Evolutionary conservation across 1,139 yeast genomes (phyloP).

Genomic region (Pichia sp.): DNA sequence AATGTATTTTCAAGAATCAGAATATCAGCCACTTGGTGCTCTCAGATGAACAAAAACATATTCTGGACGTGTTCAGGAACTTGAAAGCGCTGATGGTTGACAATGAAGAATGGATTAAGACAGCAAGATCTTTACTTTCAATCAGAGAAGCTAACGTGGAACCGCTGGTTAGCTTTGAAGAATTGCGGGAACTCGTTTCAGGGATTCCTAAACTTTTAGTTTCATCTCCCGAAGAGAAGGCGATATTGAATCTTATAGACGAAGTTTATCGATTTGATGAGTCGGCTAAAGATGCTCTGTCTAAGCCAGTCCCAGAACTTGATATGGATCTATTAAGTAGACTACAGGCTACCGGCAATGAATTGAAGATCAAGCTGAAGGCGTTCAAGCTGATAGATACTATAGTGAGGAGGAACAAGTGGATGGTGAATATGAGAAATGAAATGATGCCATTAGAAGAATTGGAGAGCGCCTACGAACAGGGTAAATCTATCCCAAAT

Average conservation of each 20-base stretch:
- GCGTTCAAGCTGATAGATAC: slow-evolving; percentile 43
- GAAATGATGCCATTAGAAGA: slow-evolving; percentile 3
- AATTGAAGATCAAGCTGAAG: slow-evolving; percentile 51
- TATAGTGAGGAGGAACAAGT: slow-evolving; percentile 40
- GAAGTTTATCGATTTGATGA: slow-evolving; percentile 51
- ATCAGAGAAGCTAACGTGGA: slow-evolving; percentile 39
- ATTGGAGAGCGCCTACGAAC: slow-evolving; percentile 15
- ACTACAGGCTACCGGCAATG: slow-evolving; percentile 37
- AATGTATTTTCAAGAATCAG: slow-evolving; percentile 33
- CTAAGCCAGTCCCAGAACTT: slow-evolving; percentile 24
- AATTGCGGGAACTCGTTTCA: slow-evolving; percentile 34
- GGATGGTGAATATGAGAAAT: slow-evolving; percentile 32
- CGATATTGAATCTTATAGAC: slow-evolving; percentile 43
- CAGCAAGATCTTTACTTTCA: slow-evolving; percentile 48
- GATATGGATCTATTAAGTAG: slow-evolving; percentile 36
- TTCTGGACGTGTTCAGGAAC: slow-evolving; percentile 25
- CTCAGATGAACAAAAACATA: slow-evolving; percentile 2
- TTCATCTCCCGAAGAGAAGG: slow-evolving; percentile 53
- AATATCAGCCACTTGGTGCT: slow-evolving; percentile 1
- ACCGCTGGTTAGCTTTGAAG: slow-evolving; percentile 9
- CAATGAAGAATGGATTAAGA: slow-evolving; percentile 47
- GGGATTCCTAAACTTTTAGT: slow-evolving; percentile 46
- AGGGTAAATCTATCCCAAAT: slow-evolving; percentile 33
- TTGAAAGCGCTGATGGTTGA: slow-evolving; percentile 37
- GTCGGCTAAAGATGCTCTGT: slow-evolving; percentile 29